A percentile compares a stretch with the other conserved stretches of the same genome.
Conservation (phyloP, 306 rosid species). For the Macrotyloma uniflorum region DNA sequence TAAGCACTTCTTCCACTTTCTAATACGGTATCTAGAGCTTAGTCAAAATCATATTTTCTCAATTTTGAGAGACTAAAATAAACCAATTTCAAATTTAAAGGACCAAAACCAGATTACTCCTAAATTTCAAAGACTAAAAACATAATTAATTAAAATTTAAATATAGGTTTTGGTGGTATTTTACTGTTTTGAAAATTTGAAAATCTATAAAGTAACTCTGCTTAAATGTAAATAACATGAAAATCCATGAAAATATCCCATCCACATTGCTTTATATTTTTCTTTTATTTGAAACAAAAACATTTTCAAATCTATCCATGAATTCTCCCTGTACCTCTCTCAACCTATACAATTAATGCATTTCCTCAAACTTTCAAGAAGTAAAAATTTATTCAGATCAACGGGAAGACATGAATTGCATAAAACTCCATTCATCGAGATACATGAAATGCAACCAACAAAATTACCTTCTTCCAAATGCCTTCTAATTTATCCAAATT, state of each 20-base stretch:
- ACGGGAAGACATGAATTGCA: conserved; percentile 14
- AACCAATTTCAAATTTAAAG: too few species aligned
- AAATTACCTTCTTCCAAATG: conserved; percentile 87
- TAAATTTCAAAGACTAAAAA: too few species aligned
- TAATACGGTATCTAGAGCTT: too few species aligned
- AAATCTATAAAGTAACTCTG: not conserved
- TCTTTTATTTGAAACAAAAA: conserved; percentile 25
- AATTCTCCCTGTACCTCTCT: not conserved
- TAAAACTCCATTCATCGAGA: conserved; percentile 21
- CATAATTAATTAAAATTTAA: too few species aligned
- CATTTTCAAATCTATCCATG: conserved; percentile 17
- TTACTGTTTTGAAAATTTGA: conserved; percentile 1
- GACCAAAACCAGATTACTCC: too few species aligned
- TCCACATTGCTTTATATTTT: not conserved
- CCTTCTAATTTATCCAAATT: conserved; percentile 85
- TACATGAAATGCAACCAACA: conserved; percentile 16
- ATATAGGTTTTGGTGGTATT: conserved; percentile 9
- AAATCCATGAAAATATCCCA: conserved; percentile 21
- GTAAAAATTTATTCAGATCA: conserved; percentile 18
- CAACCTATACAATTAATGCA: conserved; percentile 5
- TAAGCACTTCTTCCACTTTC: too few species aligned
- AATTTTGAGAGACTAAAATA: too few species aligned
- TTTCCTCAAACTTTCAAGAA: not conserved
- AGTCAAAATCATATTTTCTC: too few species aligned
- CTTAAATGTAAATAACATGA: not conserved